phyloP scores from a whole-genome alignment of 2,329 filamentous ascomycete genomes.

The Zalaria sp. region DNA sequence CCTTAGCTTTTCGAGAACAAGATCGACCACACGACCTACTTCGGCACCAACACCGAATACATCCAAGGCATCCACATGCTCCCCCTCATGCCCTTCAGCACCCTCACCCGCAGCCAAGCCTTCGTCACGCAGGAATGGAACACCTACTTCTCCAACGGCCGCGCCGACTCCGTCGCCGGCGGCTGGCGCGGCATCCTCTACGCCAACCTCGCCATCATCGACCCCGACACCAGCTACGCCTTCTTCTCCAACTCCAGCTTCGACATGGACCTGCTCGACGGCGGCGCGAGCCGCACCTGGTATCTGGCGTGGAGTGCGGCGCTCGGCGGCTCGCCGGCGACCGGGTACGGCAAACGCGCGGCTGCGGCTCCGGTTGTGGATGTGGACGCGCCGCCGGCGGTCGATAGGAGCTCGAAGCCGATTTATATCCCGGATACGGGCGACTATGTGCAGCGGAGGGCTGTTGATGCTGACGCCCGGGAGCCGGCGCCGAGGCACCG shows the following conservation, averaged over 20 bases:
- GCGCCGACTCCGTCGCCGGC: conserved; percentile 50
- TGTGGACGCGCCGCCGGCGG: too few relatives aligned
- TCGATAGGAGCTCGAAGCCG: too few relatives aligned
- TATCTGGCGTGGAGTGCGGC: conserved; percentile 68
- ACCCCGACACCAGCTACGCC: conserved; percentile 53
- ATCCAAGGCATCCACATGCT: conserved; percentile 67
- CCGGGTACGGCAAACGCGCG: too few relatives aligned
- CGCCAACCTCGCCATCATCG: conserved; percentile 65
- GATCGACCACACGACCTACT: conserved; percentile 83
- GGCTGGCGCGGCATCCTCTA: conserved; percentile 81
- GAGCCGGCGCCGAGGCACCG: too few relatives aligned
- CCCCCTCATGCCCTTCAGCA: conserved; percentile 54
- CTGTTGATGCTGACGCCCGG: too few relatives aligned
- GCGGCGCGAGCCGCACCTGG: conserved; percentile 73
- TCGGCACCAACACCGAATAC: conserved; percentile 38
- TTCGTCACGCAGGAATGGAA: conserved; percentile 81
- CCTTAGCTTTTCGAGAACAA: conserved; percentile 79
- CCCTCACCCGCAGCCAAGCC: conserved; percentile 47
- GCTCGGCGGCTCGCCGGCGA: conserved; percentile 25
- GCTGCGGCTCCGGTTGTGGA: too few relatives aligned
- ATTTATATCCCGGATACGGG: too few relatives aligned
- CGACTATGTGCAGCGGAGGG: too few relatives aligned
- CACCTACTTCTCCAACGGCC: conserved; percentile 56
- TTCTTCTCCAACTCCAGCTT: conserved; percentile 61
- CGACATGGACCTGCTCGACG: conserved; percentile 58